Percentiles rank a stretch among this genome's conserved stretches.
These are phyloP conservation scores for Diaporthe sp. DNA, from an alignment of 2,329 filamentous ascomycete genomes.

Conservation along the genomic window DNA sequence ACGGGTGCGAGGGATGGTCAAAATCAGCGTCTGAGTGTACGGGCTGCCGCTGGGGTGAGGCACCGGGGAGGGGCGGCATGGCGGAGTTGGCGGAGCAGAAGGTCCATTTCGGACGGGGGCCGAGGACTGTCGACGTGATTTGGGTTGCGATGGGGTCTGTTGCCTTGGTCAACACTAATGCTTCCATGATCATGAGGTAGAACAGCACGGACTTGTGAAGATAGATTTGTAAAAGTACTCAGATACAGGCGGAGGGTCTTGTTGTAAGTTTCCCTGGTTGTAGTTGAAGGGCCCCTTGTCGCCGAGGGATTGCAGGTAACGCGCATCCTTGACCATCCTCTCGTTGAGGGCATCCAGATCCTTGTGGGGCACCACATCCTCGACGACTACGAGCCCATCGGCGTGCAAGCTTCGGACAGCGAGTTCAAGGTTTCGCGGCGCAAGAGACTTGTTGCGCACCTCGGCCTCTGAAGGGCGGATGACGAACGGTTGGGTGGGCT, in stretches of 20 bases:
- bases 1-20: conserved; percentile 66
- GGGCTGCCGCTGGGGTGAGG: conserved; percentile 61
- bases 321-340: conserved; percentile 72
- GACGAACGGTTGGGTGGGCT: conserved; percentile 41
- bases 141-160: conserved; percentile 69
- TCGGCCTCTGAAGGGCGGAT: conserved; percentile 58
- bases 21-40: conserved; percentile 74
- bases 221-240: conserved; percentile 64
- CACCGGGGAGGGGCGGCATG: conserved; percentile 61
- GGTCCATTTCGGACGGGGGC: conserved; percentile 67
- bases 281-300: conserved; percentile 73
- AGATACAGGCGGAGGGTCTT: conserved; percentile 67
- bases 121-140: conserved; percentile 67
- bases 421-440: conserved; percentile 66
- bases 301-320: conserved; percentile 62
- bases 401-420: conserved; percentile 65
- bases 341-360: conserved; percentile 68
- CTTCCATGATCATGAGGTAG: background rate
- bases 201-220: conserved; percentile 63
- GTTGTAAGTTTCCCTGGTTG: conserved; percentile 73
- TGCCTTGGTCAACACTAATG: background rate
- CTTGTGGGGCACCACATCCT: conserved; percentile 64
- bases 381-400: conserved; percentile 70
- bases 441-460: conserved; percentile 54
- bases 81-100: conserved; percentile 72